Base-by-base conservation (phyloP, 345 rosid species). In the Sisymbrium irio region DNA sequence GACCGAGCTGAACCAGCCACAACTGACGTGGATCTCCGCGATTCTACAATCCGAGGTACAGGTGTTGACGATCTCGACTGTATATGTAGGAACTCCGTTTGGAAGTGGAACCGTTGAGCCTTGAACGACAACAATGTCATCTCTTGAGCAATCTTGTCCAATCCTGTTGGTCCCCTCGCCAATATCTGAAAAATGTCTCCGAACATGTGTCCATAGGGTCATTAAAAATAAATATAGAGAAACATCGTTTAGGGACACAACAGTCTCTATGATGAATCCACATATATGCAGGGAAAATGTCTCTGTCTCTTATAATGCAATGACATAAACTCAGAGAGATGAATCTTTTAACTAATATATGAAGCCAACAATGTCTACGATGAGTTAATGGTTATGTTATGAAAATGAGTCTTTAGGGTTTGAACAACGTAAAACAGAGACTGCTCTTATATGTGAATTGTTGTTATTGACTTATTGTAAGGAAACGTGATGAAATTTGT, bases 1-100 rank as follows among this genome's bases (percentile, higher is more conserved):
- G 9, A 78, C 88, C 0, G 97, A 87, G 75, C 92, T 85, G 65
- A 91, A 88, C 95, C 89, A 86, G 50, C 91, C 91, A 18, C 89
- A 88, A 25, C 67, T 82, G 17, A 92, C 82, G 58, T 92, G 97
- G 59, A 92, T 88, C 81, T 89, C 69, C 50, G 81, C 65, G 39
- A 92, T 85, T 44, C 77, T 76, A 65, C 92, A 86, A 12, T 80
- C 90, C 0, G 93, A 87, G 55, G 40, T 82, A 58, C 90, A 81
- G 0, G 55, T 35, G 64, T 88, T 88, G 17, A 83, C 62, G 18
- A 86, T 84, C 56, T 88, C 79, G 28, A 88, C 90, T n/a, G 79
- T 73, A 81, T 45, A 92, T 0, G 88, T 54, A 9, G 96, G 96
- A 59, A 89, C 82, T 50, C 96, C 97, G 14, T 75, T 80, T 18